A percentile compares a stretch with the other conserved stretches of the same genome.
Evolutionary conservation across 345 rosid genomes (phyloP).

Genomic region (Sapria himalayana): DNA sequence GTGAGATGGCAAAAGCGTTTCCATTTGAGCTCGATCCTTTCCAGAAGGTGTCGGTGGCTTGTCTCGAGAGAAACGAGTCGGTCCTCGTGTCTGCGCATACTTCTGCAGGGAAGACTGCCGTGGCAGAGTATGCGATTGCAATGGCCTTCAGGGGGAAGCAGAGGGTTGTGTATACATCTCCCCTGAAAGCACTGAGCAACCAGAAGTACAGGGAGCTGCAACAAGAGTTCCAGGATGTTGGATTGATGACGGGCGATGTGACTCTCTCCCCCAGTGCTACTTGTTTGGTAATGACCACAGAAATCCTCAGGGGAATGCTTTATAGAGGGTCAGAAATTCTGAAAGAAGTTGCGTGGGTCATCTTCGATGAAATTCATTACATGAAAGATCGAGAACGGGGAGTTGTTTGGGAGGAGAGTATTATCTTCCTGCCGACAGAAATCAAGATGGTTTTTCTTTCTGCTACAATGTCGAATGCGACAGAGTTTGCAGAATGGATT

Average conservation of each 20-base stretch:
- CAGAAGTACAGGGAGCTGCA: slow-evolving; percentile 91
- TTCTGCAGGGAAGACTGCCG: slow-evolving; percentile 95
- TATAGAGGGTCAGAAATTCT: slow-evolving; percentile 81
- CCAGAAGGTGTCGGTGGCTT: slow-evolving; percentile 70
- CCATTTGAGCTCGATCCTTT: slow-evolving; percentile 69
- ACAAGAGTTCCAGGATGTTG: slow-evolving; percentile 85
- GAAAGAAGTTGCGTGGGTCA: slow-evolving; percentile 97
- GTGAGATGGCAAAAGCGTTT: slow-evolving; percentile 70
- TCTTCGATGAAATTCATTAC: slow-evolving; percentile 94
- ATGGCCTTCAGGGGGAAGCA: slow-evolving; percentile 95
- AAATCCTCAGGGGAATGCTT: slow-evolving; percentile 94
- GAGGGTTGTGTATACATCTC: slow-evolving; percentile 85
- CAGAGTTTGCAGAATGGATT: slow-evolving; percentile 95
- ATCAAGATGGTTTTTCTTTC: slow-evolving; percentile 98
- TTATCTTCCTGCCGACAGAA: slow-evolving; percentile 77
- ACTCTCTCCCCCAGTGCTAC: slow-evolving; percentile 91
- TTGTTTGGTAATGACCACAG: slow-evolving; percentile 93
- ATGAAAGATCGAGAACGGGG: slow-evolving; percentile 98
- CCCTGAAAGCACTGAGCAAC: slow-evolving; percentile 92
- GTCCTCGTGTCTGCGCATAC: slow-evolving; percentile 94
- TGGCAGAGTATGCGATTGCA: slow-evolving; percentile 95
- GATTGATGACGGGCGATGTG: slow-evolving; percentile 98
- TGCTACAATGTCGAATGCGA: slow-evolving; percentile 97
- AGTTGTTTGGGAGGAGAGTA: slow-evolving; percentile 99
- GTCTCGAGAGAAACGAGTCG: slow-evolving; percentile 80